Evolutionary conservation across 306 rosid species (phyloP), one percentile per base, ranked within the genome.

Genomic region (Delonix regia): DNA sequence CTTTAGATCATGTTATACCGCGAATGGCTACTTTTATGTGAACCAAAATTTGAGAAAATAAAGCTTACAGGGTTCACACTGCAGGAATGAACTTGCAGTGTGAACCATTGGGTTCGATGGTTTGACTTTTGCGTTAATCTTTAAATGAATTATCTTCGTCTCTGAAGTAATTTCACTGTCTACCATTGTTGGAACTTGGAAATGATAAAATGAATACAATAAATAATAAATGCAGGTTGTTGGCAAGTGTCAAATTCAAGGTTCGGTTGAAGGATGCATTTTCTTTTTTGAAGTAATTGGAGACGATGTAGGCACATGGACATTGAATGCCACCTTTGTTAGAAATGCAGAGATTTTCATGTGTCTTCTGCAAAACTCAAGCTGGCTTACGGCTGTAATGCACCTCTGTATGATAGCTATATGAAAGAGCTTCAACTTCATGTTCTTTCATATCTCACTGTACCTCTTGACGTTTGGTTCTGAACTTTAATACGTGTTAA

Each of bases 251-350:
- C 33, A 30, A 30, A 30, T 4, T 30, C 33, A 30, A 30, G n/a
- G n/a, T n/a, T n/a, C n/a, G n/a, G n/a, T n/a, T n/a, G n/a, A n/a
- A n/a, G n/a, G n/a, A n/a, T n/a, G n/a, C n/a, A n/a, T n/a, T n/a
- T n/a, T n/a, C n/a, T n/a, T n/a, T n/a, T n/a, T n/a, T n/a, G n/a
- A n/a, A n/a, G n/a, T n/a, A n/a, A n/a, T n/a, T n/a, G n/a, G n/a
- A n/a, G n/a, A n/a, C n/a, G n/a, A n/a, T n/a, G n/a, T n/a, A n/a
- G n/a, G n/a, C 4, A 1, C 44, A 33, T 3, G 69, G 13, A 16
- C 69, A 28, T 18, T 71, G 45, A n/a, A 71, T 48, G 45, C 47
- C 45, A 9, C 30, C 75, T 18, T 70, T 48, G 61, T 30, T 28
- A 57, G 61, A 28, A 48, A 10, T 30, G 42, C 16, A 30, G 28